Conservation (phyloP, 805 yeast species). For the Cyberlindnera japonica region DNA sequence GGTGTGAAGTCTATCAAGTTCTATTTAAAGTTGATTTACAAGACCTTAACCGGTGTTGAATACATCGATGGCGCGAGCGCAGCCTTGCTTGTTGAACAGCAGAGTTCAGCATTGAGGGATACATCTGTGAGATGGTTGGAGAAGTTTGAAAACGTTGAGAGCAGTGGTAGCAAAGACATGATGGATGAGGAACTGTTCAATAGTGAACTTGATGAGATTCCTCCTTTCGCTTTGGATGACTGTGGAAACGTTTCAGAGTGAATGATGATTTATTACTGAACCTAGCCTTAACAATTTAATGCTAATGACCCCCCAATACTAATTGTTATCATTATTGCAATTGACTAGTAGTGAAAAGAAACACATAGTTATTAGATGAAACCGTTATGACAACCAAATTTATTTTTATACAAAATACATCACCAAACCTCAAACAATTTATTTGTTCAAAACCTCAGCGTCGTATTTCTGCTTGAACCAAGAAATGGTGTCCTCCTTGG, state of each 20-base stretch:
- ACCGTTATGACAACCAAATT: constrained; percentile 17
- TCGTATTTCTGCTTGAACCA: constrained; percentile 99
- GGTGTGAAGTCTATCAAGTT: constrained; percentile 73
- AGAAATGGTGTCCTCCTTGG: constrained; percentile 88
- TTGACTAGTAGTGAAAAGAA: background rate
- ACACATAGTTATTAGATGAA: constrained; percentile 4
- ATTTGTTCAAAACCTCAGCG: constrained; percentile 92
- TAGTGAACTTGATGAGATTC: constrained; percentile 20
- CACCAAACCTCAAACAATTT: constrained; percentile 31
- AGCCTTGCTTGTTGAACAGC: constrained; percentile 17
- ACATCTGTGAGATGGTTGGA: constrained; percentile 37
- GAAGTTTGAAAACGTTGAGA: constrained; percentile 32
- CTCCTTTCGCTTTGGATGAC: constrained; percentile 26
- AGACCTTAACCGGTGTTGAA: constrained; percentile 44
- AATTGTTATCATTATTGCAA: background rate
- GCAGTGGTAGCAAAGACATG: background rate
- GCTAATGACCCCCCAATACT: constrained; percentile 9
- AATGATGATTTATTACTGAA: background rate
- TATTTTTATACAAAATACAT: constrained; percentile 22
- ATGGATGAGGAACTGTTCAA: constrained; percentile 21
- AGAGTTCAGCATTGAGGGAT: constrained; percentile 20
- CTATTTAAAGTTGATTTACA: constrained; percentile 61
- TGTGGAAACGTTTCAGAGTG: constrained; percentile 28
- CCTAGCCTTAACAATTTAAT: constrained; percentile 3
- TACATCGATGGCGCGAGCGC: constrained; percentile 28